phyloP scores from a whole-genome alignment of 2,329 filamentous ascomycete species.

The Amphichorda felina region DNA sequence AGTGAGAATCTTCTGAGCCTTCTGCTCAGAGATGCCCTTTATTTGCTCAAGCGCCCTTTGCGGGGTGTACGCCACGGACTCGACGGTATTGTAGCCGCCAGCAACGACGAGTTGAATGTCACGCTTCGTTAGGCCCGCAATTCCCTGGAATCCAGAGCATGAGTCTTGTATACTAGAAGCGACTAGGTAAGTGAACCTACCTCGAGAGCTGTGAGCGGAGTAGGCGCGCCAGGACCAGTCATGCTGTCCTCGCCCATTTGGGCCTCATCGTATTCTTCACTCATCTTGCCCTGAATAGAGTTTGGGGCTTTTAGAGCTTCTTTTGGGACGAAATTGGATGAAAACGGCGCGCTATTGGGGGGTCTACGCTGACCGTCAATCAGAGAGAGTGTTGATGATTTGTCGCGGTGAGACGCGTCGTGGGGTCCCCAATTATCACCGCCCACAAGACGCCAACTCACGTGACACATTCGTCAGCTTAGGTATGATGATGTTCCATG shows the following conservation, averaged over 20 bases:
- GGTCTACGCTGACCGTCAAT: background rate
- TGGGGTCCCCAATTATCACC: slow-evolving; percentile 12
- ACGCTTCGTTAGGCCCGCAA: slow-evolving; percentile 82
- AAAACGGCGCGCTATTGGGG: background rate
- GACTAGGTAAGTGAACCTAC: slow-evolving; percentile 34
- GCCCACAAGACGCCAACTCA: slow-evolving; percentile 23
- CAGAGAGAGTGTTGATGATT: slow-evolving; percentile 3
- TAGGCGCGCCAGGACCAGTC: slow-evolving; percentile 85
- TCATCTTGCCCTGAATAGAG: slow-evolving; percentile 21
- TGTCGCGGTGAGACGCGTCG: slow-evolving; percentile 18
- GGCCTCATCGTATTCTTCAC: slow-evolving; percentile 52
- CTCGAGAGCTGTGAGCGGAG: slow-evolving; percentile 75
- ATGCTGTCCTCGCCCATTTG: slow-evolving; percentile 57
- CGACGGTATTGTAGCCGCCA: slow-evolving; percentile 88
- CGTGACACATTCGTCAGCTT: slow-evolving; percentile 17
- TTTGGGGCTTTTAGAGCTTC: too few relatives aligned
- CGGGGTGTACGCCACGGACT: slow-evolving; percentile 87
- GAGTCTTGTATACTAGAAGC: too few relatives aligned
- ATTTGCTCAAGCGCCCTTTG: slow-evolving; percentile 80
- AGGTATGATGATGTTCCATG: too few relatives aligned
- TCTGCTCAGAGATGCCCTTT: slow-evolving; percentile 96
- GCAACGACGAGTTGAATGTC: slow-evolving; percentile 91
- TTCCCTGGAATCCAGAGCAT: slow-evolving; percentile 45
- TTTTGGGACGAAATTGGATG: background rate
- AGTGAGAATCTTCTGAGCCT: slow-evolving; percentile 79